Percentiles rank a stretch among this genome's conserved stretches.
phyloP scores from a whole-genome alignment of 2,329 filamentous ascomycete genomes.

The Epicoccum nigrum region DNA sequence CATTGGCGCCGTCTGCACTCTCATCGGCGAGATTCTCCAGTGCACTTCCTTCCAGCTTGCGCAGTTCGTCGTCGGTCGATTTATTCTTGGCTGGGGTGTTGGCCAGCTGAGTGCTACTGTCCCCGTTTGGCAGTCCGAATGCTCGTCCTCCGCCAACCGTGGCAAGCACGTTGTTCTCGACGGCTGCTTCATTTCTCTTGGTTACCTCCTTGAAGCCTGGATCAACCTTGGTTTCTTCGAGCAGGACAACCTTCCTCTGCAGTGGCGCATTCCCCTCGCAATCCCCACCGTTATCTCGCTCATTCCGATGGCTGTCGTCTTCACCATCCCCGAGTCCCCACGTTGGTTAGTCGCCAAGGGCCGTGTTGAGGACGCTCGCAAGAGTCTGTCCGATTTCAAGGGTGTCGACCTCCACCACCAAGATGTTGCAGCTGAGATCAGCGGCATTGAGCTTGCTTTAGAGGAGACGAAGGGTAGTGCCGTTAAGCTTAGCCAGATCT shows the following conservation, averaged over 20 bases:
- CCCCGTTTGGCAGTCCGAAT: constrained; percentile 56
- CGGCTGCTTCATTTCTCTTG: constrained; percentile 55
- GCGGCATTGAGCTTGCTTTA: constrained; percentile 62
- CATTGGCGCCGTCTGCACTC: constrained; percentile 47
- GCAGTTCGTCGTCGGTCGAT: constrained; percentile 55
- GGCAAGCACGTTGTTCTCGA: constrained; percentile 52
- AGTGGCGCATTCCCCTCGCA: constrained; percentile 72
- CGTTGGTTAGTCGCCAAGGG: constrained; percentile 71
- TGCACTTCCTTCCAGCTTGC: constrained; percentile 53
- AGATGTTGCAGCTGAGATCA: constrained; percentile 68
- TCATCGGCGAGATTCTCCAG: constrained; percentile 54
- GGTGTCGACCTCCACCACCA: constrained; percentile 48
- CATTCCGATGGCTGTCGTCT: constrained; percentile 62
- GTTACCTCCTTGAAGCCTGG: constrained; percentile 56
- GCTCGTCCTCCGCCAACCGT: constrained; percentile 47
- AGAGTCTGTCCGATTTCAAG: constrained; percentile 49
- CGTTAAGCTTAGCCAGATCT: constrained; percentile 63
- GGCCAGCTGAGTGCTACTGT: constrained; percentile 54
- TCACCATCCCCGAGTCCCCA: constrained; percentile 74
- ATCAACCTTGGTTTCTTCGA: constrained; percentile 64
- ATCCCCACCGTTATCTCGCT: constrained; percentile 65
- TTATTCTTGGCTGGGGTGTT: constrained; percentile 54
- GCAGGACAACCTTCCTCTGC: constrained; percentile 61
- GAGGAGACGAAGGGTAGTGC: constrained; percentile 61
- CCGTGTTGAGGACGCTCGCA: constrained; percentile 68